Conservation (phyloP, 2,329 filamentous ascomycete species). For the Alternaria atra region DNA sequence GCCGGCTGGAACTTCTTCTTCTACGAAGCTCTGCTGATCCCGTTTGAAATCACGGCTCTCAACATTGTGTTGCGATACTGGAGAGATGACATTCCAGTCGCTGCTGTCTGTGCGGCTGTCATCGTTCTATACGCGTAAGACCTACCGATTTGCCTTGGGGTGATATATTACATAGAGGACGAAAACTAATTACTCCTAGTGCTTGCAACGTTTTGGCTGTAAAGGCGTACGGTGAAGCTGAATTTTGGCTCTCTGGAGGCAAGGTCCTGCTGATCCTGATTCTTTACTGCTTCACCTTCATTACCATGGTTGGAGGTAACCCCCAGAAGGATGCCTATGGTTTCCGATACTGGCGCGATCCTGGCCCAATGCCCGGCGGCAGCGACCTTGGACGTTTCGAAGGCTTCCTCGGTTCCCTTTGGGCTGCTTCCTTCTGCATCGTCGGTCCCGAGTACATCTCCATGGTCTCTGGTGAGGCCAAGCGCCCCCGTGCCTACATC, state of each 20-base stretch:
- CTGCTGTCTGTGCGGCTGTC: conserved; percentile 52
- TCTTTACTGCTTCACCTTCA: conserved; percentile 58
- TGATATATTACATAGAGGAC: not conserved
- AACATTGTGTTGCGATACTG: conserved; percentile 52
- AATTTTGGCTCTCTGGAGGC: conserved; percentile 57
- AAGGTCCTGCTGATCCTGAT: conserved; percentile 59
- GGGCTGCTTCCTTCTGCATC: conserved; percentile 57
- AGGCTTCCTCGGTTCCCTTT: conserved; percentile 52
- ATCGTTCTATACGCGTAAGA: conserved; percentile 56
- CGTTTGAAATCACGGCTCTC: conserved; percentile 61
- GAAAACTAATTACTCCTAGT: conserved; percentile 42
- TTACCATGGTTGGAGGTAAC: conserved; percentile 58
- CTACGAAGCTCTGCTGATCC: conserved; percentile 61
- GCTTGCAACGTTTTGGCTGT: conserved; percentile 59
- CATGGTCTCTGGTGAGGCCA: conserved; percentile 59
- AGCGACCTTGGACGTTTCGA: conserved; percentile 44
- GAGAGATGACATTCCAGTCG: conserved; percentile 58
- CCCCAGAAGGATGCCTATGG: conserved; percentile 54
- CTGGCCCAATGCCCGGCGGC: conserved; percentile 42
- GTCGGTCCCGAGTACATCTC: conserved; percentile 60
- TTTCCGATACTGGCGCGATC: conserved; percentile 56
- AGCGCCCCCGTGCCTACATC: conserved; percentile 57
- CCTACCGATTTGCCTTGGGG: conserved; percentile 5
- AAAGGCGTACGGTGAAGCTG: conserved; percentile 55
- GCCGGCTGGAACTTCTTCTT: conserved; percentile 63